A percentile compares a stretch with the other conserved stretches of the same genome.
Conservation (phyloP, 192 early-diverging fungal genomes). For the Coemansia sp. region DNA sequence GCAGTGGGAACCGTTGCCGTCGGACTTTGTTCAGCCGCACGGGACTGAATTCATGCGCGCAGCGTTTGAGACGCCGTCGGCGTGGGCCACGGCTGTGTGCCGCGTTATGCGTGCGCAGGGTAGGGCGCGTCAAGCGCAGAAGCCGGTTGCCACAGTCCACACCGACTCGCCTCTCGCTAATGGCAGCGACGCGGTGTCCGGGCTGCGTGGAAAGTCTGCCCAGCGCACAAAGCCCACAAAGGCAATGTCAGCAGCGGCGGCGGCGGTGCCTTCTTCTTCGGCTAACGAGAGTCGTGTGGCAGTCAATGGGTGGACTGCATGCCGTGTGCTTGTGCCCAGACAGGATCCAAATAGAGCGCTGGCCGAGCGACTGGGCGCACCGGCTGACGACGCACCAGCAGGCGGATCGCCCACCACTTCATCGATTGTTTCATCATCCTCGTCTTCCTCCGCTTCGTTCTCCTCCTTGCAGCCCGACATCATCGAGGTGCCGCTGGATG, state of each 20-base stretch:
- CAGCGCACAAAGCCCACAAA: conserved; percentile 1
- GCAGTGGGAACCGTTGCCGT: conserved; percentile 34
- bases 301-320: conserved; percentile 69
- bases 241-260: not conserved
- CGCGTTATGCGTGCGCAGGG: conserved; percentile 53
- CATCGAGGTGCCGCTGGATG: conserved; percentile 35
- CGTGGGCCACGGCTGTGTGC: conserved; percentile 66
- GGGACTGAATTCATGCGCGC: conserved; percentile 46
- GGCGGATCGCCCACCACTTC: not conserved
- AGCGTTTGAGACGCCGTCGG: conserved; percentile 63
- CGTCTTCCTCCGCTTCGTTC: too few species aligned
- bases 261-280: not conserved
- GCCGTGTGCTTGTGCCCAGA: conserved; percentile 43
- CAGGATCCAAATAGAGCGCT: conserved; percentile 25
- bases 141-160: not conserved
- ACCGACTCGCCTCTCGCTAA: not conserved
- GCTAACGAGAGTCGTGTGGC: conserved; percentile 55
- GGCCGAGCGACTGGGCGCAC: conserved; percentile 16
- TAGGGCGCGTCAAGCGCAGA: conserved; percentile 11
- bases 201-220: not conserved
- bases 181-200: not conserved
- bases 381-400: not conserved
- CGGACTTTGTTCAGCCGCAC: conserved; percentile 14
- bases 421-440: not conserved
- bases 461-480: not conserved